These are phyloP conservation scores for Colletotrichum incanum DNA, from an alignment of 2,329 filamentous ascomycete genomes.

Conservation along the genomic window DNA sequence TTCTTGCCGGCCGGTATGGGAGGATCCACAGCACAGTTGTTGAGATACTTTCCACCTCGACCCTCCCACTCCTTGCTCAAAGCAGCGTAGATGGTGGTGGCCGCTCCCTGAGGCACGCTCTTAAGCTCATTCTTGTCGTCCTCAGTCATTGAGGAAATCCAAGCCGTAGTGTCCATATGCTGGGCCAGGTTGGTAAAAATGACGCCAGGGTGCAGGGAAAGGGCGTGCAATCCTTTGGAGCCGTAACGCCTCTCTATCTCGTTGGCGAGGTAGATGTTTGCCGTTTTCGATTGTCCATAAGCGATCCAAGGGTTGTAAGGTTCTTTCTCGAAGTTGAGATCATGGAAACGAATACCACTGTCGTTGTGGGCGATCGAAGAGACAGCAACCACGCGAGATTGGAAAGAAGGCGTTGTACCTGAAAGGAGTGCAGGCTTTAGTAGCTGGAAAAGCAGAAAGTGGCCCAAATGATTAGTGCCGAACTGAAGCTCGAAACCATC, in stretches of 20 bases:
- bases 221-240: constrained; percentile 51
- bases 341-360: constrained; percentile 51
- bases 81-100: constrained; percentile 63
- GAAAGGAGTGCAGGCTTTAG: constrained; percentile 30
- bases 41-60: constrained; percentile 63
- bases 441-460: constrained; percentile 52
- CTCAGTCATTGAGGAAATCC: background rate
- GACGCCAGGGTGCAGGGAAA: constrained; percentile 28
- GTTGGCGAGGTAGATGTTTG: constrained; percentile 66
- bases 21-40: constrained; percentile 54
- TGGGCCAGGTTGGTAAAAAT: constrained; percentile 20
- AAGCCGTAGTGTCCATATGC: constrained; percentile 2
- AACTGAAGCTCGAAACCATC: constrained; percentile 48
- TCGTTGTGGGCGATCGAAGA: constrained; percentile 60
- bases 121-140: constrained; percentile 2
- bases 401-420: constrained; percentile 50
- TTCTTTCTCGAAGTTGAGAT: constrained; percentile 46
- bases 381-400: constrained; percentile 63
- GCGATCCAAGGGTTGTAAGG: constrained; percentile 53
- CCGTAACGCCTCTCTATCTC: constrained; percentile 61
- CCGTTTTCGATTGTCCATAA: constrained; percentile 66
- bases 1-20: background rate
- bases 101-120: constrained; percentile 61
- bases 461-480: constrained; percentile 48
- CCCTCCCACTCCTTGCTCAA: constrained; percentile 60